A percentile compares a stretch with the other conserved stretches of the same genome.
Evolutionary conservation across 2,329 filamentous ascomycete species (phyloP).

Genomic region (Colletotrichum karsti): DNA sequence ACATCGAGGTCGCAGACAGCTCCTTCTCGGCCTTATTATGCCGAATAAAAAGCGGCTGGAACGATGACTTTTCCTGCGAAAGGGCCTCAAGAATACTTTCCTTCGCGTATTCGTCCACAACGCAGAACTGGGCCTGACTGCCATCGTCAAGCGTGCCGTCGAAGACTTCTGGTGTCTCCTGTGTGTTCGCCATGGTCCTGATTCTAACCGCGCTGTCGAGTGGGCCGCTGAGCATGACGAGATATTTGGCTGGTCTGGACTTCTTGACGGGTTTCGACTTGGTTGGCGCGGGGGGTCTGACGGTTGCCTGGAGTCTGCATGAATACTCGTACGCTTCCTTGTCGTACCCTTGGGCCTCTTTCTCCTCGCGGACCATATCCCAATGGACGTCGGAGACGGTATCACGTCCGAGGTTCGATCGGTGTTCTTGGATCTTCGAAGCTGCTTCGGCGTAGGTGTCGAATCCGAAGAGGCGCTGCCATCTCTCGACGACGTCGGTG

Average conservation of each 20-base stretch:
- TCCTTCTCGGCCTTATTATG: background rate
- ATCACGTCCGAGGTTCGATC: slow-evolving; percentile 5
- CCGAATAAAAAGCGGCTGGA: background rate
- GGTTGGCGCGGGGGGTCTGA: background rate
- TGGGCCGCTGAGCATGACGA: background rate
- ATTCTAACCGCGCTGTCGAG: background rate
- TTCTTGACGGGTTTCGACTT: background rate
- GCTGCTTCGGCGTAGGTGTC: background rate
- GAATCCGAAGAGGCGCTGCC: slow-evolving; percentile 16
- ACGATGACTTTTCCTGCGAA: fast-evolving
- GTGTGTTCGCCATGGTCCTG: background rate
- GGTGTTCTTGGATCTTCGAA: slow-evolving; percentile 13
- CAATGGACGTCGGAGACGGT: slow-evolving; percentile 1
- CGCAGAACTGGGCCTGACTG: background rate
- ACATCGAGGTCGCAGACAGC: background rate
- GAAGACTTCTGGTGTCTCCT: background rate
- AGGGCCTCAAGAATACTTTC: background rate
- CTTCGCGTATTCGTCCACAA: background rate
- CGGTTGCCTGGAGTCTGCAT: background rate
- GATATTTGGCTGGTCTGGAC: background rate
- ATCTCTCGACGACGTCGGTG: background rate
- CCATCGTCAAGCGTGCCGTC: background rate
- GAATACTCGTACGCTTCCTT: background rate
- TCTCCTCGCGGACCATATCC: slow-evolving; percentile 5
- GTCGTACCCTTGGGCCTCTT: background rate